A percentile compares a stretch with the other conserved stretches of the same genome.
Evolutionary conservation across 176 grass and related monocot genomes (phyloP).

Genomic region (Oryza australiensis): DNA sequence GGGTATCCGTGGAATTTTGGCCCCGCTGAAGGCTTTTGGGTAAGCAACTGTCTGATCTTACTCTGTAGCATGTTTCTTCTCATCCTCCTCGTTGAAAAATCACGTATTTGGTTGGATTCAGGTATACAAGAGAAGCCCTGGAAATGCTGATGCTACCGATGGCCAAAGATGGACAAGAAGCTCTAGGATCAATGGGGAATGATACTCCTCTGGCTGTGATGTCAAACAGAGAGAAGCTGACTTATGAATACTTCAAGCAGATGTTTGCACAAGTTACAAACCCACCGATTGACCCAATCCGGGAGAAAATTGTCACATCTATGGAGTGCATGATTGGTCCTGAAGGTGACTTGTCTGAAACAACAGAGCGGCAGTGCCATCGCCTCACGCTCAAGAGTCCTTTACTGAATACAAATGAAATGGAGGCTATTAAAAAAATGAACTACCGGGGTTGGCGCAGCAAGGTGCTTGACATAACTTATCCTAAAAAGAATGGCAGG

Average conservation of each 20-base stretch:
- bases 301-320: constrained; percentile 74
- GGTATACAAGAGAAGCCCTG: constrained; percentile 59
- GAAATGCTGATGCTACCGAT: constrained; percentile 67
- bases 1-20: constrained; percentile 62
- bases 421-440: constrained; percentile 88
- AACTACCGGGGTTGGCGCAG: constrained; percentile 70
- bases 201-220: constrained; percentile 71
- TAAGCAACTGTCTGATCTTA: constrained; percentile 24
- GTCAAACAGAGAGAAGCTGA: constrained; percentile 63
- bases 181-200: constrained; percentile 74
- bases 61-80: background rate
- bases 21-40: constrained; percentile 88
- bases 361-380: constrained; percentile 70
- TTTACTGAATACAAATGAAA: constrained; percentile 76
- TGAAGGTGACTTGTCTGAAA: constrained; percentile 83
- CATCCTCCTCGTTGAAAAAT: background rate
- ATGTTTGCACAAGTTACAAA: constrained; percentile 86
- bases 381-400: constrained; percentile 60
- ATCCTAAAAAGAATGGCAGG: constrained; percentile 65
- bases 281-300: constrained; percentile 69
- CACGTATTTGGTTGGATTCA: constrained; percentile 29
- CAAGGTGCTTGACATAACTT: constrained; percentile 84
- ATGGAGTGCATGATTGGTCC: constrained; percentile 73
- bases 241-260: constrained; percentile 69
- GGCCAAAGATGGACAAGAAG: constrained; percentile 58